A percentile compares a stretch with the other conserved stretches of the same genome.
Conservation (phyloP, 2,329 filamentous ascomycete species). For the Alternaria alternata region DNA sequence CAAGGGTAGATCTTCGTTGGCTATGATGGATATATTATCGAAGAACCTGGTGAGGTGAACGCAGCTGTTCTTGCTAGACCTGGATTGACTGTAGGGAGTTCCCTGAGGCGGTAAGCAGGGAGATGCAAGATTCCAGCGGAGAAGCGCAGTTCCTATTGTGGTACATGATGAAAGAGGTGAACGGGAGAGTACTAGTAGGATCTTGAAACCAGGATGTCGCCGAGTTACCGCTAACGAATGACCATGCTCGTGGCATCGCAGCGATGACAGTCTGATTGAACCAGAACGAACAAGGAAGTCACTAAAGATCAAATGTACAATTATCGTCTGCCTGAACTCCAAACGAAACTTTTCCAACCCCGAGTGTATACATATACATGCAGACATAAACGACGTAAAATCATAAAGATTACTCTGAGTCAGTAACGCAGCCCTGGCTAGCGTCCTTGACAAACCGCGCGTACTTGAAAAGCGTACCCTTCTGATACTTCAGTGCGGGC, state of each 20-base stretch:
- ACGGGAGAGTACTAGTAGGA: no score
- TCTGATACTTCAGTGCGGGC: slow-evolving; percentile 65
- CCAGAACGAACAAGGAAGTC: no score
- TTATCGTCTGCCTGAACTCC: background rate
- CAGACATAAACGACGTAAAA: background rate
- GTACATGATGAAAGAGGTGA: background rate
- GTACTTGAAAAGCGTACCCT: slow-evolving; percentile 68
- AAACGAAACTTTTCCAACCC: slow-evolving; percentile 7
- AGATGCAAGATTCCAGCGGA: background rate
- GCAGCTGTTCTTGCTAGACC: background rate
- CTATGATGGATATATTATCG: background rate
- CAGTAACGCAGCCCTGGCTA: slow-evolving; percentile 67
- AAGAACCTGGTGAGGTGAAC: background rate
- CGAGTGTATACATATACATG: slow-evolving; percentile 2
- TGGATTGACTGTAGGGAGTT: background rate
- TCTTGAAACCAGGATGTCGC: background rate
- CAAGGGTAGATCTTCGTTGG: background rate
- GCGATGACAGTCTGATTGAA: background rate
- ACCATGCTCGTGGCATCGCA: background rate
- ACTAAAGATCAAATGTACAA: background rate
- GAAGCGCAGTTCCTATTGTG: background rate
- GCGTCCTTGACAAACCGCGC: slow-evolving; percentile 64
- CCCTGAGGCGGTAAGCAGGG: background rate
- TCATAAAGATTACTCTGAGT: slow-evolving; percentile 46
- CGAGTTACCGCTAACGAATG: background rate